A percentile compares a stretch with the other conserved stretches of the same genome.
phyloP scores from a whole-genome alignment of 2,329 filamentous ascomycete genomes.

The Aspergillus latus region DNA sequence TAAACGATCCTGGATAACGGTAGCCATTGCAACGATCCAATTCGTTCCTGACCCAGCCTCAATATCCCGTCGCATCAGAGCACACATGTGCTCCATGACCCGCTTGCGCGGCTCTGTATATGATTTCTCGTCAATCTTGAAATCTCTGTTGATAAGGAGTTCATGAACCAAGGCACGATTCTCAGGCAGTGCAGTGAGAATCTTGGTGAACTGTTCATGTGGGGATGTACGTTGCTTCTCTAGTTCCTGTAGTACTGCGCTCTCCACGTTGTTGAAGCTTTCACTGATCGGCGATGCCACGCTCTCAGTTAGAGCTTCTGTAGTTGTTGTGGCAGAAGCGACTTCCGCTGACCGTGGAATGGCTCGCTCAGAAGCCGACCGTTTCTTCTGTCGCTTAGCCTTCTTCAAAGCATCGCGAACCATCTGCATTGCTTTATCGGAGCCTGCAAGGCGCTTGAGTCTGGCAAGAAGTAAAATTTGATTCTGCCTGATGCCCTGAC shows the following conservation, averaged over 20 bases:
- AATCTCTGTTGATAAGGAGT: slow-evolving; percentile 64
- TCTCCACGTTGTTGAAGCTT: slow-evolving; percentile 40
- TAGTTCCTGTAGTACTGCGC: slow-evolving; percentile 34
- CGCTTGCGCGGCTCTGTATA: slow-evolving; percentile 54
- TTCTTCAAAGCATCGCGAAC: slow-evolving; percentile 62
- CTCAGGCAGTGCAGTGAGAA: slow-evolving; percentile 60
- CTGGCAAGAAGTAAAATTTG: slow-evolving; percentile 63
- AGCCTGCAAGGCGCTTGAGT: slow-evolving; percentile 62
- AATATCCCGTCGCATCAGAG: slow-evolving; percentile 58
- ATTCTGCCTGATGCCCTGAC: slow-evolving; percentile 64
- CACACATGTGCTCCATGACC: slow-evolving; percentile 60
- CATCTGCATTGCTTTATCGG: slow-evolving; percentile 59
- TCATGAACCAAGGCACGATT: slow-evolving; percentile 65
- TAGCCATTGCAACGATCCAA: slow-evolving; percentile 67
- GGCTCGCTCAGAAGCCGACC: slow-evolving; percentile 54
- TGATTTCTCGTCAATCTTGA: slow-evolving; percentile 55
- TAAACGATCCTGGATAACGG: slow-evolving; percentile 62
- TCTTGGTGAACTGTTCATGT: slow-evolving; percentile 48
- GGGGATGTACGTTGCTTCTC: slow-evolving; percentile 37
- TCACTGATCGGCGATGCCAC: slow-evolving; percentile 43
- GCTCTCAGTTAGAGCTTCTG: slow-evolving; percentile 38
- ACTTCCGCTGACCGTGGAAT: slow-evolving; percentile 56
- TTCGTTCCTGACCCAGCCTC: slow-evolving; percentile 55
- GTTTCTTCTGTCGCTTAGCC: slow-evolving; percentile 54
- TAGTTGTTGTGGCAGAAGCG: slow-evolving; percentile 28